phyloP scores from a whole-genome alignment of 2,329 filamentous ascomycete genomes.

The Nectriaceae sp. region DNA sequence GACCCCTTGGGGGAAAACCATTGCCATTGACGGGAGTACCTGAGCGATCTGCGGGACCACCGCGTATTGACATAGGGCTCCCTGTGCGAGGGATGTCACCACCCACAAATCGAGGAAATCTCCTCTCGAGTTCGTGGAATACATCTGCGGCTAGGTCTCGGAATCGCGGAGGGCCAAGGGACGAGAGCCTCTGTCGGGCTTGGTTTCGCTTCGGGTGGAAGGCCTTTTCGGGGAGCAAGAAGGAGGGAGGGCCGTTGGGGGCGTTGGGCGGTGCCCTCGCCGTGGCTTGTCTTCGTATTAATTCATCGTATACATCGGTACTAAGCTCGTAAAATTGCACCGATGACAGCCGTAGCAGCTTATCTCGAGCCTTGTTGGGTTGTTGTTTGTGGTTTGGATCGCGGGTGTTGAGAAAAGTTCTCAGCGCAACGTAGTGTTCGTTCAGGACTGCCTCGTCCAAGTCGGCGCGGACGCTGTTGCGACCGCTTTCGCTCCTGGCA shows the following conservation, averaged over 20 bases:
- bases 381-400: conserved; percentile 75
- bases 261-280: conserved; percentile 56
- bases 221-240: conserved; percentile 78
- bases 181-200: conserved; percentile 92
- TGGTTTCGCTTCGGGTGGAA: conserved; percentile 98
- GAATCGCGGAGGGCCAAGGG: conserved; percentile 83
- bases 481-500: conserved; percentile 64
- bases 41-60: conserved; percentile 58
- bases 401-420: conserved; percentile 73
- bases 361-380: conserved; percentile 90
- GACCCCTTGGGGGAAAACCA: conserved; percentile 51
- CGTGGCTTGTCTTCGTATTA: conserved; percentile 79
- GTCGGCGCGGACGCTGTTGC: conserved; percentile 59
- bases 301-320: conserved; percentile 95
- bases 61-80: conserved; percentile 67
- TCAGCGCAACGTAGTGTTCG: conserved; percentile 81
- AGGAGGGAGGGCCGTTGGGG: conserved; percentile 63
- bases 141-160: conserved; percentile 93
- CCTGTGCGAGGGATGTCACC: conserved; percentile 68
- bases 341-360: conserved; percentile 83
- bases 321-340: conserved; percentile 97
- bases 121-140: conserved; percentile 88
- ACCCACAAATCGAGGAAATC: conserved; percentile 79
- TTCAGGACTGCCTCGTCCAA: conserved; percentile 63
- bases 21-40: conserved; percentile 64